These are phyloP conservation scores for Echites panduratus DNA, from an alignment of 257 asterid genomes.

Conservation along the genomic window DNA sequence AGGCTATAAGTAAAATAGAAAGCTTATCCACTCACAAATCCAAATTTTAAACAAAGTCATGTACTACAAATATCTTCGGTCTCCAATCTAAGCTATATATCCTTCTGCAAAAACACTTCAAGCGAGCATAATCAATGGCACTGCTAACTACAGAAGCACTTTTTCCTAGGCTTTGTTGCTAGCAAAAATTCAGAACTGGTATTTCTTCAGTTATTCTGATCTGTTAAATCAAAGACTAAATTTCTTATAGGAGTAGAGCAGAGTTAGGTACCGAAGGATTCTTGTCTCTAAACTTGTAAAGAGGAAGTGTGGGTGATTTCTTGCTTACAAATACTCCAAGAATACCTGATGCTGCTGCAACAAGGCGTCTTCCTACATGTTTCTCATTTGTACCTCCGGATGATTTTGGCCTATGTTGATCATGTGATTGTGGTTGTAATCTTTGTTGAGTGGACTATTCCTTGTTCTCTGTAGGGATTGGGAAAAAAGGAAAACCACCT, in stretches of 20 bases:
- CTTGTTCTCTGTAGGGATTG: slow-evolving; percentile 1
- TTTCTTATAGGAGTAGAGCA: neutral
- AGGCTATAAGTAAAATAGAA: neutral
- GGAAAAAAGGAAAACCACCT: slow-evolving; percentile 3
- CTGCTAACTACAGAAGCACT: neutral
- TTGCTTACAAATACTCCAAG: slow-evolving; percentile 33
- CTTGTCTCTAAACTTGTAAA: slow-evolving; percentile 15
- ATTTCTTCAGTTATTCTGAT: neutral
- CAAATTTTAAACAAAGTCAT: neutral
- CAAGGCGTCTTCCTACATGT: slow-evolving; percentile 45
- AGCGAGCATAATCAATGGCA: neutral
- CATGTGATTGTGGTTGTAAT: neutral
- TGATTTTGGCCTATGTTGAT: slow-evolving; percentile 13
- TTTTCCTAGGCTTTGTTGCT: neutral
- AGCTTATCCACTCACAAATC: neutral
- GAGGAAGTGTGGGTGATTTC: slow-evolving; percentile 26
- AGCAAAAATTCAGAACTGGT: neutral
- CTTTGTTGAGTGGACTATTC: slow-evolving; percentile 14
- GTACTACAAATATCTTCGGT: neutral
- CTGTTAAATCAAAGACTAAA: slow-evolving; percentile 6
- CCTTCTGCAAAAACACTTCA: neutral
- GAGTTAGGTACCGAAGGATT: slow-evolving; percentile 14
- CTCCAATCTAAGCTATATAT: neutral
- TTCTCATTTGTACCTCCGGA: slow-evolving; percentile 17
- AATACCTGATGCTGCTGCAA: slow-evolving; percentile 35